phyloP scores from a whole-genome alignment of 1,284 basidiomycete species.

The Leccinum subfulvum region DNA sequence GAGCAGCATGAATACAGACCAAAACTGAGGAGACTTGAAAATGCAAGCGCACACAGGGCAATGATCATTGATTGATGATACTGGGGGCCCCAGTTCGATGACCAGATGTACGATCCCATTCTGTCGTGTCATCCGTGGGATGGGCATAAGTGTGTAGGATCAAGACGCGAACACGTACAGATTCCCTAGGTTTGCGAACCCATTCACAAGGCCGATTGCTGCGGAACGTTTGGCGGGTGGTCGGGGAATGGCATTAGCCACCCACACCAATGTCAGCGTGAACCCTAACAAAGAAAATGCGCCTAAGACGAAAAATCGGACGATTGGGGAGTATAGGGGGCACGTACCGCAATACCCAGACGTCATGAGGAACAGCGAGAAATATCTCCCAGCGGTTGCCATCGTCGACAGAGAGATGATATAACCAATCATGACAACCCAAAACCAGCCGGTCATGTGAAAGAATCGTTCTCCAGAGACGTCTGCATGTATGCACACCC shows the following conservation, averaged over 20 bases:
- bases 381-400: constrained; percentile 54
- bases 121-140: constrained; percentile 22
- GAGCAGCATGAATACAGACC: constrained; percentile 28
- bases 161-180: constrained; percentile 33
- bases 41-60: constrained; percentile 40
- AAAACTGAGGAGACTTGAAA: constrained; percentile 39
- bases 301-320: not conserved
- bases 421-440: constrained; percentile 60
- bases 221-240: constrained; percentile 60
- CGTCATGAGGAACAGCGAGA: constrained; percentile 67
- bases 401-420: constrained; percentile 61
- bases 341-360: constrained; percentile 51
- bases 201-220: constrained; percentile 40
- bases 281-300: constrained; percentile 40
- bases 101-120: constrained; percentile 55
- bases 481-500: not conserved
- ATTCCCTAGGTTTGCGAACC: constrained; percentile 33
- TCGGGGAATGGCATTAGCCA: constrained; percentile 59
- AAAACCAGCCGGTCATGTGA: constrained; percentile 39
- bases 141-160: not conserved
- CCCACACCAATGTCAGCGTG: constrained; percentile 63
- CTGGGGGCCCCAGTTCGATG: constrained; percentile 45
- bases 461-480: constrained; percentile 3
- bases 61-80: constrained; percentile 58
- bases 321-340: not conserved